Evolutionary conservation across 352 stramenopile species (phyloP).

Genomic region (Phytophthora niederhauseri): DNA sequence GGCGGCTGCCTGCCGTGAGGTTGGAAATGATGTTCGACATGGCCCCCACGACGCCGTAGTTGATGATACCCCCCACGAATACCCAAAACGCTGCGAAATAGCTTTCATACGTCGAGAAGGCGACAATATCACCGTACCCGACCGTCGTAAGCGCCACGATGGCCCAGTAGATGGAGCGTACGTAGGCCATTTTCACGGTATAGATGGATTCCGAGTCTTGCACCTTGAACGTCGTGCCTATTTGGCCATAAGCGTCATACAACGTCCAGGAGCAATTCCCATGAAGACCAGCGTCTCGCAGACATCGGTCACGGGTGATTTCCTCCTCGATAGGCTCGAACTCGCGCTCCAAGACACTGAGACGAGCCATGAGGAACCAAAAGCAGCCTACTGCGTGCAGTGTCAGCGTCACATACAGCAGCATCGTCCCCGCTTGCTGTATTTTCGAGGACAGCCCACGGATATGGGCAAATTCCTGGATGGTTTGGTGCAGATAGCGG

Average conservation of each 20-base stretch:
- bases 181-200: slow-evolving; percentile 63
- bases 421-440: slow-evolving; percentile 56
- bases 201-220: slow-evolving; percentile 48
- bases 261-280: slow-evolving; percentile 80
- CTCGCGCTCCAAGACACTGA: slow-evolving; percentile 45
- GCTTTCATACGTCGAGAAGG: slow-evolving; percentile 73
- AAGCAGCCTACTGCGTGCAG: slow-evolving; percentile 70
- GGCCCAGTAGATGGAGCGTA: slow-evolving; percentile 77
- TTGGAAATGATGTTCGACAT: slow-evolving; percentile 87
- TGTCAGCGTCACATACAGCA: slow-evolving; percentile 68
- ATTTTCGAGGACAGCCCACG: slow-evolving; percentile 65
- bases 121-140: slow-evolving; percentile 80
- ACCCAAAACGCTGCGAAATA: slow-evolving; percentile 72
- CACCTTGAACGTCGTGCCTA: slow-evolving; percentile 49
- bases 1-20: slow-evolving; percentile 56
- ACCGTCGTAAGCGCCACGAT: slow-evolving; percentile 78
- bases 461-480: slow-evolving; percentile 63
- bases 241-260: slow-evolving; percentile 71
- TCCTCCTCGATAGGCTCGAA: slow-evolving; percentile 34
- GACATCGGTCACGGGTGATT: slow-evolving; percentile 51
- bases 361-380: slow-evolving; percentile 76
- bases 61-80: slow-evolving; percentile 74
- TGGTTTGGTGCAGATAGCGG: slow-evolving; percentile 51
- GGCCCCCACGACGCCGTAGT: slow-evolving; percentile 75
- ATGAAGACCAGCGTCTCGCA: slow-evolving; percentile 48